Evolutionary conservation across 306 rosid genomes (phyloP), one percentile per base, ranked within the genome.

Genomic region (Fagus sylvatica): DNA sequence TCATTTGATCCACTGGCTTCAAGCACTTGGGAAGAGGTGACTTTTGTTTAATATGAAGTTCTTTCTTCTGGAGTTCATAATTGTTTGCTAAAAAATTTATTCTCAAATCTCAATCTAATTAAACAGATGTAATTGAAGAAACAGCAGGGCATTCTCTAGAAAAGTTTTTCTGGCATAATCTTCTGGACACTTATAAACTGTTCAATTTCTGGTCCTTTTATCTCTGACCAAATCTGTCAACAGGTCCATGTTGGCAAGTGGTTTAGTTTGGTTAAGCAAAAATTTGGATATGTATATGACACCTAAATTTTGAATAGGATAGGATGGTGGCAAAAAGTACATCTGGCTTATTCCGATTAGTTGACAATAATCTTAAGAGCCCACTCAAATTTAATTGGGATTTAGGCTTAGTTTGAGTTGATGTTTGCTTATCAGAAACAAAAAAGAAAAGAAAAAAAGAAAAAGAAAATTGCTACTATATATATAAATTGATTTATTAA

Each of bases 1-100:
- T 4, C 57, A 61, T 80, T 73, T 80, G 98, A 96, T 81, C 94
- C 94, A 12, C 88, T 96, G 74, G 99, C 99, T 74, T 91, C 97
- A 72, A 93, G 99, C 84, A 84, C 91, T 69, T 96, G 99, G 99
- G 90, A 90, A 83, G 75, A 88, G 90, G 99, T 91, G 81, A 53
- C 11, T 51, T 79, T 86, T 78, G 72, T 28, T 19, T 72, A 42
- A 78, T 34, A 33, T 74, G 71, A 55, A 53, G 74, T 87, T 81
- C 67, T 73, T 61, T 74, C 13, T 15, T 82, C 8, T 76, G 30
- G 46, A 83, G 40, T 72, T 12, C 39, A 55, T 16, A 72, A 57
- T 53, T 77, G 55, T 55, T 51, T 69, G 51, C 64, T 57, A 59
- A 62, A 15, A 39, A 1, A 33, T 19, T 1, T 46, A 42, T 36